phyloP scores from a whole-genome alignment of 106 monocot species.

The Apostasia ramifera region DNA sequence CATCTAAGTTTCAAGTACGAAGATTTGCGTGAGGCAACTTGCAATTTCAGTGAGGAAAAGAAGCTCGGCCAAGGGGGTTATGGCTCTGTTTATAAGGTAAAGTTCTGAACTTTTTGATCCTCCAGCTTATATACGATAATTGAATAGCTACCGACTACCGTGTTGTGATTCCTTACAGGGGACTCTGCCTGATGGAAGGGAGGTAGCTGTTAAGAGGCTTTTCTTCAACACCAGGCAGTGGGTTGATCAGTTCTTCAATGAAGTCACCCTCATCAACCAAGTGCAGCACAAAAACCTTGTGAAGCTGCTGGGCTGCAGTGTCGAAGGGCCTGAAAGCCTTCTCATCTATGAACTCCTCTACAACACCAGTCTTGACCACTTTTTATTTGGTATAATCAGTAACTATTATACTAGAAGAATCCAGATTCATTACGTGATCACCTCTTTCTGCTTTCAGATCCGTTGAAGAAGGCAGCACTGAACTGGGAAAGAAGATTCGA shows the following conservation, averaged over 20 bases:
- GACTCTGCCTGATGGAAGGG: conserved; percentile 55
- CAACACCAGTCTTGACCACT: conserved; percentile 62
- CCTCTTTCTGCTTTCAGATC: conserved; percentile 15
- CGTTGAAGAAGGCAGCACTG: conserved; percentile 26
- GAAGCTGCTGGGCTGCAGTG: conserved; percentile 55
- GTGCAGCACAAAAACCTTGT: conserved; percentile 67
- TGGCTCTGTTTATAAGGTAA: conserved; percentile 74
- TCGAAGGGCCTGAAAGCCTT: conserved; percentile 65
- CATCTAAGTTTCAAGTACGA: conserved; percentile 46
- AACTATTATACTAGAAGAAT: conserved; percentile 1
- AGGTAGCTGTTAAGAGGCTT: conserved; percentile 61
- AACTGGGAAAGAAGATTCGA: conserved; percentile 55
- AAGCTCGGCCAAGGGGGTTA: conserved; percentile 70
- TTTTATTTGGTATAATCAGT: conserved; percentile 34
- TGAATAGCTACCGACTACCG: background rate
- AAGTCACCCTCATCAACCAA: conserved; percentile 49
- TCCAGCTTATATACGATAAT: background rate
- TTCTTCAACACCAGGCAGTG: conserved; percentile 54
- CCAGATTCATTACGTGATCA: no score
- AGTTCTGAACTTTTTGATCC: background rate
- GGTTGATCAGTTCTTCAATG: conserved; percentile 58
- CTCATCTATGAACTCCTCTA: conserved; percentile 57
- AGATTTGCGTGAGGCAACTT: conserved; percentile 41
- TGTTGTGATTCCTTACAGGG: conserved; percentile 29
- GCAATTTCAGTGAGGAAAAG: conserved; percentile 43